These are phyloP conservation scores for Thalassia testudinum DNA, from an alignment of 116 monocot genomes.

Conservation along the genomic window DNA sequence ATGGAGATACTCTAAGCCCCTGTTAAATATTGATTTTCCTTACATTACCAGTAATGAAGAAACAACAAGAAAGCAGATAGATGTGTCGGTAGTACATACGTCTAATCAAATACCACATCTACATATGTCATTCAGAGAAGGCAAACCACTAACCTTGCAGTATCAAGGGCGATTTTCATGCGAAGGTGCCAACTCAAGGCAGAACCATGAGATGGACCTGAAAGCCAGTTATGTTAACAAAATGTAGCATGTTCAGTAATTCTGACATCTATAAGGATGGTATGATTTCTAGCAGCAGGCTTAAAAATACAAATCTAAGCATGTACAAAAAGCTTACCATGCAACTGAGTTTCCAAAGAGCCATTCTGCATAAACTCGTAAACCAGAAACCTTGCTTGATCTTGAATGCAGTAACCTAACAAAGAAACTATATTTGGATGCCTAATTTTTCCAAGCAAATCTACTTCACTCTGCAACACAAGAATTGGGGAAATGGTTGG, in stretches of 20 bases:
- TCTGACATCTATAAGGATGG: too few relatives aligned
- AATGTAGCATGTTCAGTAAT: not conserved
- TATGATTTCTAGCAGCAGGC: too few relatives aligned
- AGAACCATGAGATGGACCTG: conserved; percentile 69
- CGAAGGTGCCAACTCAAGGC: conserved; percentile 74
- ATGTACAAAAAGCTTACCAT: conserved; percentile 29
- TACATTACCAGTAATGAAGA: too few relatives aligned
- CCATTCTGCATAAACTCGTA: conserved; percentile 91
- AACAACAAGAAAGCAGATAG: too few relatives aligned
- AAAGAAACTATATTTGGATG: conserved; percentile 86
- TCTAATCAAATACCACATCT: too few relatives aligned
- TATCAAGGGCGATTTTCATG: conserved; percentile 91
- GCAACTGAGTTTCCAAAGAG: conserved; percentile 70
- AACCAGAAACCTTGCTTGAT: conserved; percentile 54
- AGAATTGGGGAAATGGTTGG: not conserved
- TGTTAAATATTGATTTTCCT: not conserved
- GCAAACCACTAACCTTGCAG: conserved; percentile 41
- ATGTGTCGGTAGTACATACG: too few relatives aligned
- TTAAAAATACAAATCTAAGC: not conserved
- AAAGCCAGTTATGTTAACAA: not conserved
- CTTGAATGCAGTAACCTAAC: conserved; percentile 61
- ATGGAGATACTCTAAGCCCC: conserved; percentile 37
- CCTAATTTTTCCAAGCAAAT: conserved; percentile 61
- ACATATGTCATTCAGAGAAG: too few relatives aligned
- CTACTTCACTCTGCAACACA: conserved; percentile 68